Conservation (phyloP, 768 basidiomycete genomes). For the Psilocybe cyanescens region DNA sequence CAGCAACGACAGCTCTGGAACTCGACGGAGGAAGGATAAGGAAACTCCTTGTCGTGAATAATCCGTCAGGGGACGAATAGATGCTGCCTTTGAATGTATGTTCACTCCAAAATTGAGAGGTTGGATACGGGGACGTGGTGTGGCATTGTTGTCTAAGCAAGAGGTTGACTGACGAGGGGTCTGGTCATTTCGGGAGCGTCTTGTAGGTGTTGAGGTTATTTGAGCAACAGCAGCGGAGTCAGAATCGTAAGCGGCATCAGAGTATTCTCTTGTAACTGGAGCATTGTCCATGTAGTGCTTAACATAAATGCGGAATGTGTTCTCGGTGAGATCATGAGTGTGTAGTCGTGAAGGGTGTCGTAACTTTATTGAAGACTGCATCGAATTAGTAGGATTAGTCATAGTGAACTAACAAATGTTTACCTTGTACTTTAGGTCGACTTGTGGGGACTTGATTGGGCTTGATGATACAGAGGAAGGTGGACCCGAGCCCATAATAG, state of each 20-base stretch:
- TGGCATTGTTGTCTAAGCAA: constrained; percentile 13
- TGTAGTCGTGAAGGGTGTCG: constrained; percentile 77
- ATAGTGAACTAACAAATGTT: constrained; percentile 16
- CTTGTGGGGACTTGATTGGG: constrained; percentile 16
- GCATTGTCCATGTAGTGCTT: constrained; percentile 80
- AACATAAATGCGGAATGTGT: constrained; percentile 75
- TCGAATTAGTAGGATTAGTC: constrained; percentile 13
- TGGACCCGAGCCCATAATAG: constrained; percentile 14
- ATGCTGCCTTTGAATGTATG: neutral
- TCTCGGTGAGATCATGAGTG: constrained; percentile 67
- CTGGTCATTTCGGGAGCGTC: constrained; percentile 23
- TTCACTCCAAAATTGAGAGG: constrained; percentile 4
- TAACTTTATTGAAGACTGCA: constrained; percentile 48
- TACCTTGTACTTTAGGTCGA: constrained; percentile 11
- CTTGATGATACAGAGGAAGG: constrained; percentile 26
- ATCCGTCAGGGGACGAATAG: neutral
- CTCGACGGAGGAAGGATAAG: constrained; percentile 74
- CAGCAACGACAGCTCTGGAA: constrained; percentile 70
- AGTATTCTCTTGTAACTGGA: constrained; percentile 19
- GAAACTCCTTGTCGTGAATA: constrained; percentile 55
- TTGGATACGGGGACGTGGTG: constrained; percentile 14
- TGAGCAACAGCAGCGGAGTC: constrained; percentile 11
- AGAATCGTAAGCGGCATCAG: constrained; percentile 20
- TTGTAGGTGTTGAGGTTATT: constrained; percentile 40
- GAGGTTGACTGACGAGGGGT: constrained; percentile 16